Evolutionary conservation across 108 stramenopile species (phyloP), one percentile per base, ranked within the genome.

Genomic region (Tribonema minus): DNA sequence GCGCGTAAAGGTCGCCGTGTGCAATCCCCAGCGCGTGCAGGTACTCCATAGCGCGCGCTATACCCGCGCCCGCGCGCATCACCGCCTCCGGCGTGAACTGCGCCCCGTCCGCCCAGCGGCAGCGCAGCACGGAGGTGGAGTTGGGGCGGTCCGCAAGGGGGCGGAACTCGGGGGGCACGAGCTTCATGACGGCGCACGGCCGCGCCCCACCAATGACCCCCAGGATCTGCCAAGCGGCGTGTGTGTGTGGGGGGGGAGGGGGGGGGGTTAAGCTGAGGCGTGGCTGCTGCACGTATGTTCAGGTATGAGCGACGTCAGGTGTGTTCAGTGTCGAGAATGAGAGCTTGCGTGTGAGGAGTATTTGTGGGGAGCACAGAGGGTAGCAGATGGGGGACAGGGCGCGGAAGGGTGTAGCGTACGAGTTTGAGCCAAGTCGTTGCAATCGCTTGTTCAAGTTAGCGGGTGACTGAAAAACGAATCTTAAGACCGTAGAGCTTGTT

Each of bases 1-100:
- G 81, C 31, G 81, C 81, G 71, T 82, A 82, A 5, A 82, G 54
- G 60, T 82, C 81, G 31, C 81, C 81, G 67, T 82, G 81, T 61
- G 41, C 64, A 36, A 82, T 72, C 29, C 64, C 36, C 34, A 64
- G 64, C 32, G 58, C 72, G 71, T 82, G 81, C 27, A 82, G 64
- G 39, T 72, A 71, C 7, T 40, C 36, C 66, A 82, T 61, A 3
- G 81, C 81, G 15, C 71, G 41, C 30, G 81, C 71, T 33, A 82
- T 63, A 63, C 6, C 30, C 26, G 29, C 31, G 30, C 69, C 34
- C 46, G 69, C 41, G 38, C 70, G 80, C 26, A 76, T 61, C 23
- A 65, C 61, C 66, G 65, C 75, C n/a, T 63, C 70, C 1, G 40
- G 80, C 35, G 71, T 34, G 80, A 70, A 81, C 54, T 32, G 37